phyloP scores from a whole-genome alignment of 2,329 filamentous ascomycete species.

The Mycosphaerella sp. region DNA sequence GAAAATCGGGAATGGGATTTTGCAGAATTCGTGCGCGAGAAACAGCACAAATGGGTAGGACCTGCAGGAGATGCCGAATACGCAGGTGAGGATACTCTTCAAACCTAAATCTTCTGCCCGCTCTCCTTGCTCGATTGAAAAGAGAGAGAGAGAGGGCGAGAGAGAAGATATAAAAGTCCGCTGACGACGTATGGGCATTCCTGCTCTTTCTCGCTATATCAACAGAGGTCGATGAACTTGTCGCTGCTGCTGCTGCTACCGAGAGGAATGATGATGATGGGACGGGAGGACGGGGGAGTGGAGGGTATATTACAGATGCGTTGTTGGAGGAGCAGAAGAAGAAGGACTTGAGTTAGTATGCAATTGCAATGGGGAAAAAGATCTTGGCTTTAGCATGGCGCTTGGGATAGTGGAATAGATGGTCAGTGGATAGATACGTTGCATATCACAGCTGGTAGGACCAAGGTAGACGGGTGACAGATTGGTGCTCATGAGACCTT shows the following conservation, averaged over 20 bases:
- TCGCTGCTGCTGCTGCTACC: conserved; percentile 21
- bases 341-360: background rate
- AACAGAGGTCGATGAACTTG: conserved; percentile 42
- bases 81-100: conserved; percentile 33
- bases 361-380: background rate
- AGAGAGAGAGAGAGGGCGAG: background rate
- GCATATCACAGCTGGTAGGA: background rate
- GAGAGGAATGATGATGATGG: conserved; percentile 33
- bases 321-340: conserved; percentile 19
- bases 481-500: no score
- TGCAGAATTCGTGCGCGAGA: conserved; percentile 71
- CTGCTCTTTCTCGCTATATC: background rate
- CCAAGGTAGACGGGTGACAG: no score
- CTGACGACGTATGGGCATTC: conserved; percentile 6
- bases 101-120: background rate
- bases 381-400: background rate
- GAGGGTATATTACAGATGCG: conserved; percentile 36
- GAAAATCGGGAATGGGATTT: conserved; percentile 83
- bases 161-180: background rate
- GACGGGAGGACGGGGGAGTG: conserved; percentile 41
- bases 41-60: conserved; percentile 56
- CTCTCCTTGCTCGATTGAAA: background rate
- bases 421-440: background rate
- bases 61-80: conserved; percentile 43
- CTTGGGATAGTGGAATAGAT: background rate